phyloP scores from a whole-genome alignment of 2,329 filamentous ascomycete genomes.

The Exophiala oligosperma region DNA sequence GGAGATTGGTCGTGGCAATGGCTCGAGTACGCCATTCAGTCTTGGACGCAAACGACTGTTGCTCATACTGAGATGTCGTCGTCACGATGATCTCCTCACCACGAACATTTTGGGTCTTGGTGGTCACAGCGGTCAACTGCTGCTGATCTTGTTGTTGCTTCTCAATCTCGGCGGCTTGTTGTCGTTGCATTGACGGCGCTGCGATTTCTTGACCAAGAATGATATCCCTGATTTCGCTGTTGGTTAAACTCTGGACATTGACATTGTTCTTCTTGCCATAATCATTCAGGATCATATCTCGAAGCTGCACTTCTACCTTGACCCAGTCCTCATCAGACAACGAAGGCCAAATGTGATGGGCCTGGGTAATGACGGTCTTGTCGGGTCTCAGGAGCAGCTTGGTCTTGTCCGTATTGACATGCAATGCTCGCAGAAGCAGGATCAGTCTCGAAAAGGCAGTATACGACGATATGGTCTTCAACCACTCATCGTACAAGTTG shows the following conservation, averaged over 20 bases:
- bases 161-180: constrained; percentile 97
- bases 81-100: constrained; percentile 98
- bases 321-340: constrained; percentile 97
- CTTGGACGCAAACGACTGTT: constrained; percentile 96
- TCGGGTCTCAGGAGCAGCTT: constrained; percentile 93
- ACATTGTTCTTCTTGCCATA: constrained; percentile 99
- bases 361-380: constrained; percentile 96
- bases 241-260: constrained; percentile 95
- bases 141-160: constrained; percentile 97
- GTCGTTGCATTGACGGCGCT: constrained; percentile 94
- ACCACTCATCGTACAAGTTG: constrained; percentile 98
- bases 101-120: constrained; percentile 95
- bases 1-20: constrained; percentile 92
- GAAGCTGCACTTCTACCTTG: constrained; percentile 95
- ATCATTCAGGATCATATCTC: constrained; percentile 94
- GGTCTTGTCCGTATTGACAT: constrained; percentile 98
- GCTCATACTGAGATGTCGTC: constrained; percentile 96
- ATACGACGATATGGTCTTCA: constrained; percentile 97
- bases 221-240: constrained; percentile 95
- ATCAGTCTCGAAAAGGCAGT: constrained; percentile 96
- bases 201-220: constrained; percentile 99
- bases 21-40: constrained; percentile 97
- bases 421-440: constrained; percentile 87
- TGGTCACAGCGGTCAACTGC: constrained; percentile 94
- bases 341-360: constrained; percentile 98